phyloP scores from a whole-genome alignment of 495 filamentous ascomycete genomes.

The Penicillium steckii region DNA sequence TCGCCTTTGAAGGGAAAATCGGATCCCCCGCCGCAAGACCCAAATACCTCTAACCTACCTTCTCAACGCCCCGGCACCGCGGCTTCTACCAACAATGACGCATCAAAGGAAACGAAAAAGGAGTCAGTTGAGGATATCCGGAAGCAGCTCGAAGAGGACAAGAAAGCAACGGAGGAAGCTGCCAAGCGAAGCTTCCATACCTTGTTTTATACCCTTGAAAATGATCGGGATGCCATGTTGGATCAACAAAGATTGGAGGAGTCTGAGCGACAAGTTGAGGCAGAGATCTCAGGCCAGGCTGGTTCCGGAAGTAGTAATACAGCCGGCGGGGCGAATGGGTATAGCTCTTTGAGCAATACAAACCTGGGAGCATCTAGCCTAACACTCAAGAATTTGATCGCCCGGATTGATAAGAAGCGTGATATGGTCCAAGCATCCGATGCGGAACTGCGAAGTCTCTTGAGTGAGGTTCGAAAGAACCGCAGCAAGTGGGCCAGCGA shows the following conservation, averaged over 20 bases:
- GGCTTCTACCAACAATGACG: slow-evolving; percentile 27
- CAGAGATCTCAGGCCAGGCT: slow-evolving; percentile 77
- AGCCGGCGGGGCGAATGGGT: slow-evolving; percentile 53
- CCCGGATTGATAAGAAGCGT: slow-evolving; percentile 88
- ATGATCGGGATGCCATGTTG: slow-evolving; percentile 91
- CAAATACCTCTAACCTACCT: slow-evolving; percentile 25
- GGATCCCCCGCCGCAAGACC: slow-evolving; percentile 38
- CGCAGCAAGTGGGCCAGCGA: slow-evolving; percentile 98
- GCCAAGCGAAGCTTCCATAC: slow-evolving; percentile 88
- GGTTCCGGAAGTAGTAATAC: slow-evolving; percentile 45
- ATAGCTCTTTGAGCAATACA: slow-evolving; percentile 85
- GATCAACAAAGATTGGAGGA: slow-evolving; percentile 97
- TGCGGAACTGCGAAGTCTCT: slow-evolving; percentile 82
- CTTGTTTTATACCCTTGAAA: slow-evolving; percentile 90
- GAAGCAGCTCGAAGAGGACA: slow-evolving; percentile 90
- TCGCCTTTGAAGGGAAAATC: slow-evolving; percentile 64
- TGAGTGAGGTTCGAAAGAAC: slow-evolving; percentile 97
- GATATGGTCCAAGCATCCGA: slow-evolving; percentile 86
- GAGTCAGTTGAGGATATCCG: slow-evolving; percentile 81
- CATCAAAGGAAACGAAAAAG: slow-evolving; percentile 48
- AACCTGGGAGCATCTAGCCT: slow-evolving; percentile 97
- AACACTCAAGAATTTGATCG: slow-evolving; percentile 94
- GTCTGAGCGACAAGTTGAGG: slow-evolving; percentile 91
- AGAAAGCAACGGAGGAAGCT: slow-evolving; percentile 87
- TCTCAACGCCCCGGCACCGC: slow-evolving; percentile 30